phyloP scores from a whole-genome alignment of 345 rosid genomes.

The Rhizophora apiculata region DNA sequence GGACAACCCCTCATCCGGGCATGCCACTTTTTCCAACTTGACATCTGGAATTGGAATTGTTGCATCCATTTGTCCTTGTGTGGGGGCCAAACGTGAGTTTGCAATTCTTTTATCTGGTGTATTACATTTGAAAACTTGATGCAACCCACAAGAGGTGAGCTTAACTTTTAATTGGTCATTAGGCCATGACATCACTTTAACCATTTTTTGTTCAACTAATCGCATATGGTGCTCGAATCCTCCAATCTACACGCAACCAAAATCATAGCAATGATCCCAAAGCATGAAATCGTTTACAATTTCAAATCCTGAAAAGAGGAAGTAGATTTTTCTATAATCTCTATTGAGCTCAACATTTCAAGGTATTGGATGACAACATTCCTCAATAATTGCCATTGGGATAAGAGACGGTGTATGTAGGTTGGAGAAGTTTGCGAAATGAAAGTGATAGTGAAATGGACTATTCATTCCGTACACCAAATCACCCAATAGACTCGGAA shows the following conservation, averaged over 20 bases:
- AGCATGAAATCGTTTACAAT: background rate
- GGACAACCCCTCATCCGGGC: background rate
- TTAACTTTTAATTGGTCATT: too few relatives aligned
- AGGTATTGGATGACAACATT: background rate
- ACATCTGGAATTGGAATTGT: background rate
- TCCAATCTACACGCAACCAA: too few relatives aligned
- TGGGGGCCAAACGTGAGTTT: background rate
- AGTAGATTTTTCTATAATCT: background rate
- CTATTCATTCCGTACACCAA: background rate
- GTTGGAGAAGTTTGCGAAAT: background rate
- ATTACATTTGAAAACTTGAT: too few relatives aligned
- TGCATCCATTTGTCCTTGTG: background rate
- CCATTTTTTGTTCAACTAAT: too few relatives aligned
- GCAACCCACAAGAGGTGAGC: too few relatives aligned
- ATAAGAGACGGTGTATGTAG: background rate
- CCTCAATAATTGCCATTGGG: background rate
- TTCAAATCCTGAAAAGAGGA: background rate
- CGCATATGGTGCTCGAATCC: too few relatives aligned
- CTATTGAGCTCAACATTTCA: background rate
- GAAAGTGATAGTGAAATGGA: background rate
- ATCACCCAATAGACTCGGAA: background rate
- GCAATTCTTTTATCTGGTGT: too few relatives aligned
- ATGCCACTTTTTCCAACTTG: background rate
- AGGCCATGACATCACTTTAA: too few relatives aligned
- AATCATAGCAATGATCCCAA: too few relatives aligned